These are phyloP conservation scores for Coniochaeta sp. DNA, from an alignment of 2,329 filamentous ascomycete genomes.

Conservation along the genomic window DNA sequence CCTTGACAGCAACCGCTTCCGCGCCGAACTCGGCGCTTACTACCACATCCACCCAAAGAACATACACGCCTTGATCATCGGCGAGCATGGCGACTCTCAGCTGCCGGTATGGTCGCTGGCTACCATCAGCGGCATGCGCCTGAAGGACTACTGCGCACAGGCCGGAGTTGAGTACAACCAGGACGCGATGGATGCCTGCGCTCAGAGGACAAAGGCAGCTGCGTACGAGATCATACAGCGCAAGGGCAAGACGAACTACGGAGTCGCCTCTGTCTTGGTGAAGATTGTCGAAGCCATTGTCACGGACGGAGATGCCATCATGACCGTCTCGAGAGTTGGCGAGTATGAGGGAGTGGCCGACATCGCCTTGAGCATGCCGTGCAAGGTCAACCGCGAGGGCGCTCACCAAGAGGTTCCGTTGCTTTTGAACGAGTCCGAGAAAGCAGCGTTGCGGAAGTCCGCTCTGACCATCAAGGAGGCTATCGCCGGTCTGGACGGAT, in stretches of 20 bases:
- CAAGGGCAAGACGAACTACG: slow-evolving; percentile 25
- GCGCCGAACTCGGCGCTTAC: slow-evolving; percentile 16
- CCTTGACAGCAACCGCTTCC: slow-evolving; percentile 22
- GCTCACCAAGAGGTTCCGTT: slow-evolving; percentile 17
- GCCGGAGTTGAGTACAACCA: slow-evolving; percentile 15
- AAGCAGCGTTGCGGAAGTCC: slow-evolving; percentile 13
- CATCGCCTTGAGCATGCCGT: slow-evolving; percentile 19
- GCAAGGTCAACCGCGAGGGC: slow-evolving; percentile 17
- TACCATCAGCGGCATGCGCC: slow-evolving; percentile 20
- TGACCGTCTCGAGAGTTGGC: slow-evolving; percentile 19
- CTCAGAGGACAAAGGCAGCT: slow-evolving; percentile 16
- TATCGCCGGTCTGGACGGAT: not conserved
- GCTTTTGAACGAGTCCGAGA: slow-evolving; percentile 13
- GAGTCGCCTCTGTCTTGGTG: slow-evolving; percentile 21
- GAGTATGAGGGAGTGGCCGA: slow-evolving; percentile 17
- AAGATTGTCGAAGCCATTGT: slow-evolving; percentile 21
- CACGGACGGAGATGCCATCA: slow-evolving; percentile 18
- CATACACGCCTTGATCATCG: slow-evolving; percentile 22
- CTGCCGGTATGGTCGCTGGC: slow-evolving; percentile 23
- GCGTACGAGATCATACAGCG: slow-evolving; percentile 24
- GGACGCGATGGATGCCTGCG: slow-evolving; percentile 15
- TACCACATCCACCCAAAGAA: slow-evolving; percentile 20
- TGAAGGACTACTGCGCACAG: slow-evolving; percentile 17
- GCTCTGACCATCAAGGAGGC: slow-evolving; percentile 16
- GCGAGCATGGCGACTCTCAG: slow-evolving; percentile 25